These are phyloP conservation scores for Fusarium nanum DNA, from an alignment of 2,329 filamentous ascomycete genomes.

Conservation along the genomic window DNA sequence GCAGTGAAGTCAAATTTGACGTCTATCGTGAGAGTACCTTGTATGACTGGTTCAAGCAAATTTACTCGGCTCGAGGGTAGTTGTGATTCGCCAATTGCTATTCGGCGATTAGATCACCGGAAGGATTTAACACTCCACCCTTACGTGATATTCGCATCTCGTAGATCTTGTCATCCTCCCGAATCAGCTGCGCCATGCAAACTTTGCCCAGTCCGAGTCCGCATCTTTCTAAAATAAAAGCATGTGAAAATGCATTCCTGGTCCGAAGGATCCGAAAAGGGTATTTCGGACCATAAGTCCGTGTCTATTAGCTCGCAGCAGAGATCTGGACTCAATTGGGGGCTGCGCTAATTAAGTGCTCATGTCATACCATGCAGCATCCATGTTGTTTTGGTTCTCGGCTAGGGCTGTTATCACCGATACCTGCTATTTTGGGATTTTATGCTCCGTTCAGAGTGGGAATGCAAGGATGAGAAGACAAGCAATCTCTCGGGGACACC, in stretches of 20 bases:
- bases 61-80: accelerated
- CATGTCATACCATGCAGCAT: not conserved
- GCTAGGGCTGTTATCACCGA: not conserved
- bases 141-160: not conserved
- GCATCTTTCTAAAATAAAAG: not conserved
- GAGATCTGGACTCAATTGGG: not conserved
- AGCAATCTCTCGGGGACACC: not conserved
- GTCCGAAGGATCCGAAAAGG: not conserved
- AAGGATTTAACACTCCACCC: not conserved
- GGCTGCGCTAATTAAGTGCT: not conserved
- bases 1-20: not conserved
- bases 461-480: not conserved
- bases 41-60: not conserved
- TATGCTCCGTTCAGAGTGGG: not conserved
- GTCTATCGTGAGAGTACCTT: not conserved
- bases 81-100: not conserved
- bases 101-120: not conserved
- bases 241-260: not conserved
- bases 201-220: not conserved
- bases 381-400: not conserved
- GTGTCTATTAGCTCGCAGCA: not conserved
- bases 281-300: not conserved
- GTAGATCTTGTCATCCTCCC: not conserved
- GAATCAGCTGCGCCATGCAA: not conserved
- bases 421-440: not conserved